Percentiles rank a stretch among this genome's conserved stretches.
phyloP scores from a whole-genome alignment of 2,329 filamentous ascomycete species.

The Calycina herbarum region DNA sequence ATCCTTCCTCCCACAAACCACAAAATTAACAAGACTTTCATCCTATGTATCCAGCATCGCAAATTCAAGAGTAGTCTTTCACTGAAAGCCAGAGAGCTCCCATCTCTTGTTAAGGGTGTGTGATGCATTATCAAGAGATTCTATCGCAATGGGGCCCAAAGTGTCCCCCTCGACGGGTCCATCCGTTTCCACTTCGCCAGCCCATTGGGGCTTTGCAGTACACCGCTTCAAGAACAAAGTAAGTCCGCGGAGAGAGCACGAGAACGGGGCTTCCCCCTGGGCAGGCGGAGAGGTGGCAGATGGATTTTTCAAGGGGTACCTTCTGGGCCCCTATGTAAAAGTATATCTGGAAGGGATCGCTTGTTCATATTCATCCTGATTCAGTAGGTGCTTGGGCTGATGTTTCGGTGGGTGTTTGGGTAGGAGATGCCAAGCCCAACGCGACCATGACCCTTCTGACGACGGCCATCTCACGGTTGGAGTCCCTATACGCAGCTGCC shows the following conservation, averaged over 20 bases:
- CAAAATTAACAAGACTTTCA: too few relatives aligned
- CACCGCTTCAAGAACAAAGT: neutral
- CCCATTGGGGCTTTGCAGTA: too few relatives aligned
- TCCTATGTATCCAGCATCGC: neutral
- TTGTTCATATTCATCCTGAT: neutral
- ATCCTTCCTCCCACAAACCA: neutral
- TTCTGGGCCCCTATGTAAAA: neutral
- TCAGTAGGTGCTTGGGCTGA: neutral
- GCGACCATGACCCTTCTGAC: neutral
- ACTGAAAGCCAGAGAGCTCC: neutral
- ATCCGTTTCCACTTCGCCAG: neutral
- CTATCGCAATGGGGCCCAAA: neutral
- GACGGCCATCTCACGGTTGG: neutral
- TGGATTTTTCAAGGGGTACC: neutral
- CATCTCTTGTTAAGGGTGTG: neutral
- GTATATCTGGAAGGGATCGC: neutral
- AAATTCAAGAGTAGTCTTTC: neutral
- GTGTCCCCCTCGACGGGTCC: neutral
- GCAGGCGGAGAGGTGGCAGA: too few relatives aligned
- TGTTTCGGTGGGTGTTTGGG: too few relatives aligned
- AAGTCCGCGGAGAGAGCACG: neutral
- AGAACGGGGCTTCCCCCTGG: neutral
- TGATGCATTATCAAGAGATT: constrained; percentile 4
- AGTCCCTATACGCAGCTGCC: neutral
- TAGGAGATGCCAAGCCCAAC: neutral